Conservation (phyloP, 1,284 basidiomycete species). For the Tylopilus orsonianus region DNA sequence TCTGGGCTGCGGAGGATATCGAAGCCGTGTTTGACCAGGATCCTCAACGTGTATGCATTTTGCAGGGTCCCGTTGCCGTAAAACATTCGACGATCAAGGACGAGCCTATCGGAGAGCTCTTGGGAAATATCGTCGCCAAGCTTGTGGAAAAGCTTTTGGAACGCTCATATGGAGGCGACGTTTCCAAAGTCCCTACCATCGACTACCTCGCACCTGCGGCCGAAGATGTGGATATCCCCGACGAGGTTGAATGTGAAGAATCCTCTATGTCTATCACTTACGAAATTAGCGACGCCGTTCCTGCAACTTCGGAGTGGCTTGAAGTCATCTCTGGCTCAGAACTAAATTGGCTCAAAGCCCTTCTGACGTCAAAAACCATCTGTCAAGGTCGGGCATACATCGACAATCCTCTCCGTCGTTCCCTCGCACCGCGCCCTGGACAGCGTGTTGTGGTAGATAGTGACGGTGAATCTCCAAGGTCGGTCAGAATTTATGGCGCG, state of each 20-base stretch:
- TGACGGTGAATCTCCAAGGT: constrained; percentile 47
- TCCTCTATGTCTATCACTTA: constrained; percentile 53
- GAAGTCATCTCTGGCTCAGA: constrained; percentile 80
- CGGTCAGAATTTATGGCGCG: constrained; percentile 70
- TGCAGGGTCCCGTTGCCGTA: constrained; percentile 95
- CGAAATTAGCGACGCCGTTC: constrained; percentile 55
- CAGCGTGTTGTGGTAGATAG: constrained; percentile 74
- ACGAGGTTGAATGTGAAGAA: constrained; percentile 51
- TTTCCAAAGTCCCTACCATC: constrained; percentile 73
- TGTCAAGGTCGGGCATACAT: constrained; percentile 84
- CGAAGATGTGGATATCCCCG: constrained; percentile 36
- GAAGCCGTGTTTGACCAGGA: constrained; percentile 99
- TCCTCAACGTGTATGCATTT: constrained; percentile 95
- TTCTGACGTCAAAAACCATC: constrained; percentile 80
- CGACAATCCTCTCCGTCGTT: constrained; percentile 86
- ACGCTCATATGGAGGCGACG: constrained; percentile 79
- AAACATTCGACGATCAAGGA: constrained; percentile 88
- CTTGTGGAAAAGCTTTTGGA: constrained; percentile 84
- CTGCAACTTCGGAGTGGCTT: constrained; percentile 75
- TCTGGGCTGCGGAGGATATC: constrained; percentile 98
- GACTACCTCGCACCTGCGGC: constrained; percentile 82
- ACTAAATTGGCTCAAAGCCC: constrained; percentile 86
- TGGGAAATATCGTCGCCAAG: constrained; percentile 81
- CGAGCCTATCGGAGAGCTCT: constrained; percentile 89
- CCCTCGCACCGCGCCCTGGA: constrained; percentile 78